These are phyloP conservation scores for Xanthoceras sorbifolium DNA, from an alignment of 345 rosid genomes.

Conservation along the genomic window DNA sequence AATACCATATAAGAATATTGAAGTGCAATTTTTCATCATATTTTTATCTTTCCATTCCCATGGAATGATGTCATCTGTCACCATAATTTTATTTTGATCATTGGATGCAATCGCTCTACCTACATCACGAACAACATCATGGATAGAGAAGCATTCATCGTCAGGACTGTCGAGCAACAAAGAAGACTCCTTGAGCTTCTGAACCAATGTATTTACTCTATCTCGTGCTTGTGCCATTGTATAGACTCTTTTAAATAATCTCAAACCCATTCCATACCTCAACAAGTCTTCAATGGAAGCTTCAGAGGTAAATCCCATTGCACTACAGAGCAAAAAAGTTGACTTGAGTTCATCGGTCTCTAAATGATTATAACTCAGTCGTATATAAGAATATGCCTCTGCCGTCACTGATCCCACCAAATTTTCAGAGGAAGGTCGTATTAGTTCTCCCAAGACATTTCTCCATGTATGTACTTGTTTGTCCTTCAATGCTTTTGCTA, in stretches of 20 bases:
- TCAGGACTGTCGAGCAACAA: slow-evolving; percentile 19
- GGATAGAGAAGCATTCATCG: not conserved
- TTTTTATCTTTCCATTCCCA: too few species aligned
- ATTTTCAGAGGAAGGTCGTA: not conserved
- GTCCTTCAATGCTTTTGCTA: slow-evolving; percentile 26
- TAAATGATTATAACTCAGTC: not conserved
- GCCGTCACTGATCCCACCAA: not conserved
- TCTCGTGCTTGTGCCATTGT: slow-evolving; percentile 12
- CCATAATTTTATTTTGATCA: too few species aligned
- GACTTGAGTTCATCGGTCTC: not conserved
- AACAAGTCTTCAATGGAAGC: slow-evolving; percentile 13
- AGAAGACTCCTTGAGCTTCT: slow-evolving; percentile 23
- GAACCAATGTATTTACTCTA: slow-evolving; percentile 17
- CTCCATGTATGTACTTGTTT: slow-evolving; percentile 15
- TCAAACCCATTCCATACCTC: slow-evolving; percentile 30
- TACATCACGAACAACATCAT: not conserved
- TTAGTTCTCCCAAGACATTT: slow-evolving; percentile 11
- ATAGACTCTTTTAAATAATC: not conserved
- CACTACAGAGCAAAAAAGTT: slow-evolving; percentile 11
- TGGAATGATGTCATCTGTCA: too few species aligned
- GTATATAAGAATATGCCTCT: not conserved
- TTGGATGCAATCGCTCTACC: too few species aligned
- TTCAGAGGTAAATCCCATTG: not conserved
- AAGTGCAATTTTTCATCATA: too few species aligned
- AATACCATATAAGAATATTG: too few species aligned